These are phyloP conservation scores for Phytopythium kandeliae DNA, from an alignment of 352 stramenopile species.

Conservation along the genomic window DNA sequence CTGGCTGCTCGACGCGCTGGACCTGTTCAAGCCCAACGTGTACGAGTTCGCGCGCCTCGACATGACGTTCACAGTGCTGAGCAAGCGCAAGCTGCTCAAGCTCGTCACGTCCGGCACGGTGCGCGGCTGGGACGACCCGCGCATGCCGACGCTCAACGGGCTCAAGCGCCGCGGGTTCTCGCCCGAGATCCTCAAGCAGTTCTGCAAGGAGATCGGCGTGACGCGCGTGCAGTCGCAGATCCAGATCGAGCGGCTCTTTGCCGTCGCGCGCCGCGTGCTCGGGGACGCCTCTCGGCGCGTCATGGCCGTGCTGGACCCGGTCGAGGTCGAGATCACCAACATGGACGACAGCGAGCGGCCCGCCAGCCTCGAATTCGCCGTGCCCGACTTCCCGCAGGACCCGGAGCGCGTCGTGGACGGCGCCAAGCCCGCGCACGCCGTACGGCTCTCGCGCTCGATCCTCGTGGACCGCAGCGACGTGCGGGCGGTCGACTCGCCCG, in stretches of 20 bases:
- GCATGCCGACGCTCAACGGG: conserved; percentile 97
- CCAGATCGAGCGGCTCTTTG: conserved; percentile 76
- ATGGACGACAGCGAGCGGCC: conserved; percentile 23
- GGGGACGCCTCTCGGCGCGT: conserved; percentile 73
- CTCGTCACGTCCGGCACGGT: conserved; percentile 93
- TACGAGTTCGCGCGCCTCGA: conserved; percentile 96
- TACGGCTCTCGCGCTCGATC: conserved; percentile 54
- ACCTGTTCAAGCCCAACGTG: conserved; percentile 97
- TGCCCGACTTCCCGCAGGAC: conserved; percentile 77
- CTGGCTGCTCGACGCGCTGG: conserved; percentile 96
- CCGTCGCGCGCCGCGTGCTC: conserved; percentile 61
- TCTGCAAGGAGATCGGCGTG: conserved; percentile 85
- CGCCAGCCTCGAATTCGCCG: conserved; percentile 31
- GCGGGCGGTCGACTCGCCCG: conserved; percentile 47
- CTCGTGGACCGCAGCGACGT: conserved; percentile 76
- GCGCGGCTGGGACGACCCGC: conserved; percentile 92
- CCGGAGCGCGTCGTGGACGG: conserved; percentile 33
- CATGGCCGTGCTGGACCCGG: conserved; percentile 74
- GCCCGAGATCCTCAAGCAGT: conserved; percentile 81
- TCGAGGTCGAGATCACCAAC: conserved; percentile 74
- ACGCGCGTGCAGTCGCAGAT: conserved; percentile 85
- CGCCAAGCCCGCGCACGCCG: conserved; percentile 46
- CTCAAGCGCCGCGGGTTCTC: conserved; percentile 83
- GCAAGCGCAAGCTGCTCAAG: conserved; percentile 98
- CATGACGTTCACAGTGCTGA: conserved; percentile 98